phyloP scores from a whole-genome alignment of 73 alveolate genomes.

The Uronychia binucleata region DNA sequence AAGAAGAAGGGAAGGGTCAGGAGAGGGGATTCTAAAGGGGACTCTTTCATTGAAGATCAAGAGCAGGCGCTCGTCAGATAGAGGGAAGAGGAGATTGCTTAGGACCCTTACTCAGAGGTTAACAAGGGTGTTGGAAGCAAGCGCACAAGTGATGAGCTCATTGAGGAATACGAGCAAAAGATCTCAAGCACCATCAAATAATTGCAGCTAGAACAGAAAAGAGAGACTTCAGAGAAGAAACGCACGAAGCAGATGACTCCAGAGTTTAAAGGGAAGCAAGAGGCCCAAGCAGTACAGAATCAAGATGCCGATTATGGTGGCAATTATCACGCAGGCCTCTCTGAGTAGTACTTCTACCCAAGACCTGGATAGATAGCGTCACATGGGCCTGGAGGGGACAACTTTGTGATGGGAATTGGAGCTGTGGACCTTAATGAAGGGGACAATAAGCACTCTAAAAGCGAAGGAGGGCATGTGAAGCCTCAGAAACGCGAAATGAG shows the following conservation, averaged over 20 bases:
- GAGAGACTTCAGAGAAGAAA: background rate
- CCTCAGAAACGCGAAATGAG: too few species aligned
- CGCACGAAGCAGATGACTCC: background rate
- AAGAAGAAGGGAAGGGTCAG: background rate
- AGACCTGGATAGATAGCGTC: background rate
- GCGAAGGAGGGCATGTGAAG: too few species aligned
- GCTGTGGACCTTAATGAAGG: background rate
- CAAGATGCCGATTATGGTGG: too few species aligned
- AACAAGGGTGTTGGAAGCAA: slow-evolving; percentile 3
- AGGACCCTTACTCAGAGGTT: background rate
- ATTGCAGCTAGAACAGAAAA: slow-evolving; percentile 21
- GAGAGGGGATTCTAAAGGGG: background rate
- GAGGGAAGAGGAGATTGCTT: background rate
- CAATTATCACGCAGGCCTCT: background rate
- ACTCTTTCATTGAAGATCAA: background rate
- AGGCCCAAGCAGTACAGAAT: too few species aligned
- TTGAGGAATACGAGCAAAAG: slow-evolving; percentile 48
- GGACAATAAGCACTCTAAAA: background rate
- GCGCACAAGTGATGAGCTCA: slow-evolving; percentile 43
- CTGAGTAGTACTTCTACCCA: background rate
- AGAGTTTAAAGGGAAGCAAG: background rate
- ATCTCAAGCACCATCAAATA: slow-evolving; percentile 14
- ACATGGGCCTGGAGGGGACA: background rate
- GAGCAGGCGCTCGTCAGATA: background rate
- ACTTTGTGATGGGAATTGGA: background rate